A percentile compares a stretch with the other conserved stretches of the same genome.
These are phyloP conservation scores for Vigna unguiculata DNA, from an alignment of 306 rosid genomes.

Conservation along the genomic window DNA sequence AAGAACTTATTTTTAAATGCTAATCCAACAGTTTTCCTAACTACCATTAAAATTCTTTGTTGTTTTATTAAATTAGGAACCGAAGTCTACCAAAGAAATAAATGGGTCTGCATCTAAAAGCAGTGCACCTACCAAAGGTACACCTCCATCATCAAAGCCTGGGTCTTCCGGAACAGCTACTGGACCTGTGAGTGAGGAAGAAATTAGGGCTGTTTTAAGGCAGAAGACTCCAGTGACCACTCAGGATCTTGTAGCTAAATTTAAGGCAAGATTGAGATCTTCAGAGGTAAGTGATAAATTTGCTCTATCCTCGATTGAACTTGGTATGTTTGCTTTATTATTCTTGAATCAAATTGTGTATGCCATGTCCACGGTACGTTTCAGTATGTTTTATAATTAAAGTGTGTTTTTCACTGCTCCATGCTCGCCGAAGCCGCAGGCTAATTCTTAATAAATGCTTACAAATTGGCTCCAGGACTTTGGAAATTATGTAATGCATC, in stretches of 20 bases:
- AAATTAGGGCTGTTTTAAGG: slow-evolving; percentile 83
- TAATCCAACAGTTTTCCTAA: slow-evolving; percentile 24
- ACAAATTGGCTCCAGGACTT: slow-evolving; percentile 18
- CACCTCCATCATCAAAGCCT: slow-evolving; percentile 54
- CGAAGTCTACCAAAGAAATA: slow-evolving; percentile 65
- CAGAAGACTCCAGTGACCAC: slow-evolving; percentile 89
- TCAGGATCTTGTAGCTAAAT: slow-evolving; percentile 90
- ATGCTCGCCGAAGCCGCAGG: background rate
- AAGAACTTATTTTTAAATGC: slow-evolving; percentile 16
- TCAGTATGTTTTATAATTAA: background rate
- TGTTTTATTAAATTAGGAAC: slow-evolving; percentile 62
- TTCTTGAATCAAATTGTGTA: slow-evolving; percentile 12
- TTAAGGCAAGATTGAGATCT: slow-evolving; percentile 77
- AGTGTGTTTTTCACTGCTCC: slow-evolving; percentile 22
- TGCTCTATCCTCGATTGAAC: slow-evolving; percentile 27
- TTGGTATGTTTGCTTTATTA: slow-evolving; percentile 28
- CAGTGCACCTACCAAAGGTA: slow-evolving; percentile 61
- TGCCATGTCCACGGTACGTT: background rate
- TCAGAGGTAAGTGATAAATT: slow-evolving; percentile 63
- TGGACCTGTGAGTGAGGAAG: slow-evolving; percentile 90
- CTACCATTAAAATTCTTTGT: slow-evolving; percentile 37
- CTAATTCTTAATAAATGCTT: slow-evolving; percentile 20
- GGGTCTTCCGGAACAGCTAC: slow-evolving; percentile 60
- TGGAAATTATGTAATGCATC: background rate
- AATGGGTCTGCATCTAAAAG: slow-evolving; percentile 59